Conservation (phyloP, 192 early-diverging fungal genomes). For the Backusella psychrophila region DNA sequence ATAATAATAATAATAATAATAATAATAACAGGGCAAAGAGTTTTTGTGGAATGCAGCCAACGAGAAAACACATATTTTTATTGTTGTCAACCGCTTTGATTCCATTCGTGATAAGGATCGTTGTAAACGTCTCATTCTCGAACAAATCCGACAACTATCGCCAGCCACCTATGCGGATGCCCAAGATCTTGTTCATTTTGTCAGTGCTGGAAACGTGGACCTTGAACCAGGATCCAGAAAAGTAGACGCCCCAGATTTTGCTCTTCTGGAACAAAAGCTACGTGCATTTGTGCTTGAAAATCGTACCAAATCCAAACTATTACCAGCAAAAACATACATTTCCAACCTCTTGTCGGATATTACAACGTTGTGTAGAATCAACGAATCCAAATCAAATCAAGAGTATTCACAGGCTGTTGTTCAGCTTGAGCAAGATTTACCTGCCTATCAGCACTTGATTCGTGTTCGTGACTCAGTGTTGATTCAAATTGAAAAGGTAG, state of each 20-base stretch:
- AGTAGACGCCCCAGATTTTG: slow-evolving; percentile 61
- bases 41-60: slow-evolving; percentile 96
- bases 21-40: slow-evolving; percentile 75
- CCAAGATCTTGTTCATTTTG: slow-evolving; percentile 96
- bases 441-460: slow-evolving; percentile 76
- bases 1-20: no score
- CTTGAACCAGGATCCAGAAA: slow-evolving; percentile 31
- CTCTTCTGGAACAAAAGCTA: slow-evolving; percentile 78
- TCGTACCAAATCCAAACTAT: slow-evolving; percentile 91
- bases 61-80: slow-evolving; percentile 98
- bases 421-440: slow-evolving; percentile 63
- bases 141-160: slow-evolving; percentile 94
- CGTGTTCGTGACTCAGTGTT: slow-evolving; percentile 67
- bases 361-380: slow-evolving; percentile 67
- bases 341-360: slow-evolving; percentile 85
- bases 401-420: slow-evolving; percentile 61
- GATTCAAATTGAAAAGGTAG: slow-evolving; percentile 57
- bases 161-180: slow-evolving; percentile 88
- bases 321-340: slow-evolving; percentile 91
- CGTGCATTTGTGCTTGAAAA: slow-evolving; percentile 96
- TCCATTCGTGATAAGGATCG: slow-evolving; percentile 92
- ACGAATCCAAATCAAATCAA: slow-evolving; percentile 55
- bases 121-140: slow-evolving; percentile 89
- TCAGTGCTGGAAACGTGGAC: slow-evolving; percentile 64
- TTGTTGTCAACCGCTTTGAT: slow-evolving; percentile 98